Conservation (phyloP, 73 alveolate species). For the Uronychia setigera region DNA sequence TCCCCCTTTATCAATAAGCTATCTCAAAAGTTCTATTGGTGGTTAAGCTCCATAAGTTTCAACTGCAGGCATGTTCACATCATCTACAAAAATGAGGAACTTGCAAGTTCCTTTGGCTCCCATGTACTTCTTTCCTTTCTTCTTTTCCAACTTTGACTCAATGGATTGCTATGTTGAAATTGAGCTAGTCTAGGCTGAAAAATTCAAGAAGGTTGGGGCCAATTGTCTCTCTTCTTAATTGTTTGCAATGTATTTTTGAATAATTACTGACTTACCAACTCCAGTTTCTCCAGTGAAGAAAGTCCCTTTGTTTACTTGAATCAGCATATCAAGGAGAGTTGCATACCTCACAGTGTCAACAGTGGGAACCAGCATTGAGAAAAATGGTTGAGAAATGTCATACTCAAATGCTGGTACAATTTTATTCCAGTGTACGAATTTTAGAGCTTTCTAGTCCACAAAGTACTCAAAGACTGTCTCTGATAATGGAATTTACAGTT, state of each 20-base stretch:
- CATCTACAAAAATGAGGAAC: constrained; percentile 91
- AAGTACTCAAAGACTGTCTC: constrained; percentile 76
- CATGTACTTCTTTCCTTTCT: constrained; percentile 84
- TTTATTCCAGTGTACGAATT: constrained; percentile 67
- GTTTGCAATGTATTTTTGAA: constrained; percentile 74
- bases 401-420: constrained; percentile 68
- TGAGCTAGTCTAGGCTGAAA: constrained; percentile 94
- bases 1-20: constrained; percentile 90
- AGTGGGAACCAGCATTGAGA: constrained; percentile 93
- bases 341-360: constrained; percentile 94
- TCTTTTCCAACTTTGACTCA: constrained; percentile 89
- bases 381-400: constrained; percentile 61
- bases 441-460: constrained; percentile 38
- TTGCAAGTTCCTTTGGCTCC: constrained; percentile 86
- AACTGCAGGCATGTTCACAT: constrained; percentile 96
- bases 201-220: constrained; percentile 82
- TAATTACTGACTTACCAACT: constrained; percentile 93
- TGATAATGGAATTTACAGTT: constrained; percentile 57
- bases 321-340: constrained; percentile 82
- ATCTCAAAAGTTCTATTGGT: constrained; percentile 94
- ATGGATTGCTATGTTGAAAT: constrained; percentile 87
- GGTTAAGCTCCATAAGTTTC: constrained; percentile 98
- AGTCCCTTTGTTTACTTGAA: constrained; percentile 75
- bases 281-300: constrained; percentile 97
- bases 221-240: constrained; percentile 79